Conservation (phyloP, 371 early-diverging fungal genomes). For the Mortierella sp. region DNA sequence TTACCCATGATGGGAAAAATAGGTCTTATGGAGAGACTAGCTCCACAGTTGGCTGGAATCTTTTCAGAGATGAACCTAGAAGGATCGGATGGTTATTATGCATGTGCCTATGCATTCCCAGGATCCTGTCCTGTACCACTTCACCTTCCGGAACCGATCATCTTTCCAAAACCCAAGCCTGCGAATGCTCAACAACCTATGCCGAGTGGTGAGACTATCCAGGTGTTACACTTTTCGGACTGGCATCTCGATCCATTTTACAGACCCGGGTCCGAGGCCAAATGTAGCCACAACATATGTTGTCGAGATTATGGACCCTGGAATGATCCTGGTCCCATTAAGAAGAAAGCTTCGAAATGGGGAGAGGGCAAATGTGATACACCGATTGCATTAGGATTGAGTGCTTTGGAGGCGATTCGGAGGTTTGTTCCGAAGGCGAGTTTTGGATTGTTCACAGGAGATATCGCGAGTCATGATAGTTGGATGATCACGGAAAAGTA, state of each 20-base stretch:
- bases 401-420: slow-evolving; percentile 42
- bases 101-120: slow-evolving; percentile 44
- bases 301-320: slow-evolving; percentile 50
- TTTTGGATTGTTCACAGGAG: slow-evolving; percentile 71
- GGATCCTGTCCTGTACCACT: slow-evolving; percentile 48
- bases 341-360: slow-evolving; percentile 52
- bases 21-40: slow-evolving; percentile 43
- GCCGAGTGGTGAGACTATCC: slow-evolving; percentile 45
- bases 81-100: slow-evolving; percentile 45
- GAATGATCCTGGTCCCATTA: slow-evolving; percentile 51
- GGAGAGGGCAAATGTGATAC: slow-evolving; percentile 53
- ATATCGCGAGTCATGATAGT: slow-evolving; percentile 68
- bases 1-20: too few relatives aligned
- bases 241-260: slow-evolving; percentile 54
- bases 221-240: slow-evolving; percentile 49
- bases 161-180: slow-evolving; percentile 50
- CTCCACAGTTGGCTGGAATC: slow-evolving; percentile 29
- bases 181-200: slow-evolving; percentile 35
- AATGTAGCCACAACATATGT: slow-evolving; percentile 52
- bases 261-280: slow-evolving; percentile 33
- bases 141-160: slow-evolving; percentile 25
- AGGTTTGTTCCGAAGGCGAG: slow-evolving; percentile 39
- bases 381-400: slow-evolving; percentile 46
- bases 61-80: slow-evolving; percentile 40
- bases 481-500: slow-evolving; percentile 60